Percentiles rank a stretch among this genome's conserved stretches.
phyloP scores from a whole-genome alignment of 139 green algal species.

The Micractinium conductrix region DNA sequence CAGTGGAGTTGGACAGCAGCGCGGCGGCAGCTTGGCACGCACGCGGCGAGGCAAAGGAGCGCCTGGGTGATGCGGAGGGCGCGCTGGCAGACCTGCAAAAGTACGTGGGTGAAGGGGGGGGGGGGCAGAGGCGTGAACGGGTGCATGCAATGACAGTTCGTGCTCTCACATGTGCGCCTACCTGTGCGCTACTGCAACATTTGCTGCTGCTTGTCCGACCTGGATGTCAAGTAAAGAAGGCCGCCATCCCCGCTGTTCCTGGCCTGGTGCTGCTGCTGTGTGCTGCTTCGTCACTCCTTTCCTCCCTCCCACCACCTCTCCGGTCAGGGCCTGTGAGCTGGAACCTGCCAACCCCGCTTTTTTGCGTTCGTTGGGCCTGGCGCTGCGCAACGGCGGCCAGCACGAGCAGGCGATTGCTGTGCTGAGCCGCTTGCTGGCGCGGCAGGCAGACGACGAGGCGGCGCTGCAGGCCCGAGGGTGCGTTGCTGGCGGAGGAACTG shows the following conservation, averaged over 20 bases:
- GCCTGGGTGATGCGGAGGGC: constrained; percentile 42
- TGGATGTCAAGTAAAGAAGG: too few species aligned
- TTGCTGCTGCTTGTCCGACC: too few species aligned
- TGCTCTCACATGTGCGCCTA: too few species aligned
- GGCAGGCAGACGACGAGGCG: constrained; percentile 53
- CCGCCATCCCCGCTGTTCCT: background rate
- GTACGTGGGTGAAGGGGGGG: too few species aligned
- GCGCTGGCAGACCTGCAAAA: constrained; percentile 59
- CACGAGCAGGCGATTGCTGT: constrained; percentile 54
- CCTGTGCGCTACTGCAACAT: too few species aligned
- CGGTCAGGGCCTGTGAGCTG: constrained; percentile 44
- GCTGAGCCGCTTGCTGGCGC: constrained; percentile 50
- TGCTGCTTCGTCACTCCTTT: background rate
- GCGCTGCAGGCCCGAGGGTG: constrained; percentile 64
- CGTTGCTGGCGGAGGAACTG: background rate
- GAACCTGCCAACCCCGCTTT: constrained; percentile 52
- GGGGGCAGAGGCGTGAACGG: too few species aligned
- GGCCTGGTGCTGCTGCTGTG: background rate
- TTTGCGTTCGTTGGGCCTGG: constrained; percentile 61
- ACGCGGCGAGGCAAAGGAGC: constrained; percentile 59
- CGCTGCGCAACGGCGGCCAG: constrained; percentile 39
- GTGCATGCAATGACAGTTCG: too few species aligned
- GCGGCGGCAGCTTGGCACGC: constrained; percentile 54
- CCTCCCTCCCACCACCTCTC: too few species aligned
- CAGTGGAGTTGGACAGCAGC: constrained; percentile 69